Percentiles rank a stretch among this genome's conserved stretches.
Conservation (phyloP, 1,139 yeast genomes). For the Saccharomyces hybrid region DNA sequence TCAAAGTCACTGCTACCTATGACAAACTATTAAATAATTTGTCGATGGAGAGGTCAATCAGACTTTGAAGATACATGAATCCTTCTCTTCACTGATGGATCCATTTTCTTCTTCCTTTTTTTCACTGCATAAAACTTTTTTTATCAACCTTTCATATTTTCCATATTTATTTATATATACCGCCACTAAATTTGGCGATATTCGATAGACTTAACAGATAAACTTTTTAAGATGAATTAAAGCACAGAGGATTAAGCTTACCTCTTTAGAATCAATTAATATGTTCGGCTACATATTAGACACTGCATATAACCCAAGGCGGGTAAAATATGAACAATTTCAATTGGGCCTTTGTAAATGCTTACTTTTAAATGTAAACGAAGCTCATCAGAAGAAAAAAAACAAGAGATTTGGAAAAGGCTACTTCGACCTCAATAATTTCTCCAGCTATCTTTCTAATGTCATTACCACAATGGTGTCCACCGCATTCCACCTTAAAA, state of each 20-base stretch:
- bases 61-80: not conserved
- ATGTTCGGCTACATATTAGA: not conserved
- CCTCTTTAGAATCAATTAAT: not conserved
- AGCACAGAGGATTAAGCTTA: not conserved
- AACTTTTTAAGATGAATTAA: not conserved
- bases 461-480: slow-evolving; percentile 29
- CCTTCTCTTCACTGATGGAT: not conserved
- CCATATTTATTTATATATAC: not conserved
- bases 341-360: not conserved
- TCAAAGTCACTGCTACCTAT: slow-evolving; percentile 51
- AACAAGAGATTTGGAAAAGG: too few relatives aligned
- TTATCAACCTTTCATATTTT: not conserved
- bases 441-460: not conserved
- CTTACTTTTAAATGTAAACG: not conserved
- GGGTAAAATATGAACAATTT: not conserved
- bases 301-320: not conserved
- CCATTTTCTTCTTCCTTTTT: not conserved
- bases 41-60: slow-evolving; percentile 43
- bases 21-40: slow-evolving; percentile 55
- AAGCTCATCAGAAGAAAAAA: not conserved
- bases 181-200: not conserved
- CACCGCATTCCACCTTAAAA: slow-evolving; percentile 21
- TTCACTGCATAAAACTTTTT: not conserved
- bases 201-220: not conserved
- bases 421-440: not conserved